Evolutionary conservation across 2,329 filamentous ascomycete species (phyloP).

Genomic region (Hypoxylon sp.): DNA sequence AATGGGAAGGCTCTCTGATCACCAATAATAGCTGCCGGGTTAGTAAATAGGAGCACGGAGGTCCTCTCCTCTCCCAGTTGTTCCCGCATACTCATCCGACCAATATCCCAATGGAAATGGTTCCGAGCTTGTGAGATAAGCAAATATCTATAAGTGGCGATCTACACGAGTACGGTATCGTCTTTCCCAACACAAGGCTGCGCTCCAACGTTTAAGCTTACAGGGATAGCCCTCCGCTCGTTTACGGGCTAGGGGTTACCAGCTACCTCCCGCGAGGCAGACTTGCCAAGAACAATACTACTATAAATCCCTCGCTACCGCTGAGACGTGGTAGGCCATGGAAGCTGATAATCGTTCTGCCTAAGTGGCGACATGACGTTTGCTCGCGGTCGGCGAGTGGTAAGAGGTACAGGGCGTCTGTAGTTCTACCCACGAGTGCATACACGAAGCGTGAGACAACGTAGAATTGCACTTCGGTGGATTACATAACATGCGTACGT

Average conservation of each 20-base stretch:
- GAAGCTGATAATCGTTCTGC: background rate
- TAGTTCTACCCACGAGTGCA: conserved; percentile 6
- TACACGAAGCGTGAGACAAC: conserved; percentile 7
- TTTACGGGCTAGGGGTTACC: conserved; percentile 13
- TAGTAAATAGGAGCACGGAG: conserved; percentile 6
- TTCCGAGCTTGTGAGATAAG: conserved; percentile 37
- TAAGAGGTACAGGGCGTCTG: conserved; percentile 13
- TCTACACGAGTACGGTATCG: background rate
- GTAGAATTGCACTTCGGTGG: background rate
- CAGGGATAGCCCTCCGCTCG: conserved; percentile 9
- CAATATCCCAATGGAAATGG: background rate
- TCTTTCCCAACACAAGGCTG: conserved; percentile 7
- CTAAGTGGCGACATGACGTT: conserved; percentile 11
- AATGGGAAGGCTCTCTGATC: conserved; percentile 14
- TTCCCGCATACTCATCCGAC: conserved; percentile 17
- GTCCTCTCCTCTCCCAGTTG: conserved; percentile 10
- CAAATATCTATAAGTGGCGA: background rate
- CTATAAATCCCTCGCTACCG: conserved; percentile 9
- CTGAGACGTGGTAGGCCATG: background rate
- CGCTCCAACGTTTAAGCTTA: conserved; percentile 6
- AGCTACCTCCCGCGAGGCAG: conserved; percentile 24
- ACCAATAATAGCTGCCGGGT: conserved; percentile 15
- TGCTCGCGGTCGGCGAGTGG: conserved; percentile 12
- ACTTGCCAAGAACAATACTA: conserved; percentile 18
- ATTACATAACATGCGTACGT: conserved; percentile 8